These are phyloP conservation scores for Saxispiralis lemnorum DNA, from an alignment of 495 filamentous ascomycete genomes.

Conservation along the genomic window DNA sequence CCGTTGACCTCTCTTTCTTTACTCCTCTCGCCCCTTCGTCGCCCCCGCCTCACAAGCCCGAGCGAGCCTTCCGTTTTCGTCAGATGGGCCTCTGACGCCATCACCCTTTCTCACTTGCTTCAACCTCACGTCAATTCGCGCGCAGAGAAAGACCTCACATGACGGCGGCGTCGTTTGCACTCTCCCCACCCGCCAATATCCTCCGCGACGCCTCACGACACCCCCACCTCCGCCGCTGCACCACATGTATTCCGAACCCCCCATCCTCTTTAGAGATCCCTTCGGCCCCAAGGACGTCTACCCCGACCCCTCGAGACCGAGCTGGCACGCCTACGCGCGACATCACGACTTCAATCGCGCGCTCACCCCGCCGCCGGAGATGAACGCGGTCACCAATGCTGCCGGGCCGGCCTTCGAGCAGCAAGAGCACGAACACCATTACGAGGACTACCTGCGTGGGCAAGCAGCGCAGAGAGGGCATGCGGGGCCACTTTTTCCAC, in stretches of 20 bases:
- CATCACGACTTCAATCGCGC: conserved; percentile 2
- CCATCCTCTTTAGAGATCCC: conserved; percentile 9
- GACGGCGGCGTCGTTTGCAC: not conserved
- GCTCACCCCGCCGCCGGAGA: conserved; percentile 15
- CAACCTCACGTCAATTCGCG: no score
- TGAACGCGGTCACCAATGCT: conserved; percentile 4
- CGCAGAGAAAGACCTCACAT: conserved; percentile 1
- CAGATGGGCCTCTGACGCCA: no score
- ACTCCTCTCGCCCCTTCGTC: not conserved
- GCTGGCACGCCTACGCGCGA: conserved; percentile 2
- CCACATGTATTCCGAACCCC: conserved; percentile 11
- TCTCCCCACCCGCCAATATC: not conserved
- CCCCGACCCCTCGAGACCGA: not conserved
- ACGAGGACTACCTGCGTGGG: not conserved
- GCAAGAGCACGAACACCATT: conserved; percentile 8
- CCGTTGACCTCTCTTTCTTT: not conserved
- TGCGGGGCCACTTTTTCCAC: conserved; percentile 1
- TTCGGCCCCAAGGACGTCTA: conserved; percentile 1
- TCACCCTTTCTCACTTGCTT: no score
- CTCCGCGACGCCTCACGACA: conserved; percentile 4
- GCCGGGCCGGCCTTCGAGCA: conserved; percentile 2
- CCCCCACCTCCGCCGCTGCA: conserved; percentile 1
- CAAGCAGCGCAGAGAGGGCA: not conserved
- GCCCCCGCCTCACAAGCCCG: no score
- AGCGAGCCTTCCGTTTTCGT: no score